phyloP scores from a whole-genome alignment of 1,139 yeast genomes.

The Geotrichum armillariae region DNA sequence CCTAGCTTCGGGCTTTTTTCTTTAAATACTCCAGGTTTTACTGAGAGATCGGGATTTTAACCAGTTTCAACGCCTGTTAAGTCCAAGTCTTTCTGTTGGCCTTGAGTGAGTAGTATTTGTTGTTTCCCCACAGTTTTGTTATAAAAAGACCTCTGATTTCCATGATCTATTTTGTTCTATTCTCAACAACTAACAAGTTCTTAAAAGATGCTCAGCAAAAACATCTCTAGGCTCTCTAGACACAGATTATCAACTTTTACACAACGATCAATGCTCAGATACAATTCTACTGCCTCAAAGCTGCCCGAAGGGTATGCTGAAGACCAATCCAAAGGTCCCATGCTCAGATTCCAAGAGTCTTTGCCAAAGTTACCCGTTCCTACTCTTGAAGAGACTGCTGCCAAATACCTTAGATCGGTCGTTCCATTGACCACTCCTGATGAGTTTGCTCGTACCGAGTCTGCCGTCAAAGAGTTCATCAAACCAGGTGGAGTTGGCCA shows the following conservation, averaged over 20 bases:
- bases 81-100: not conserved
- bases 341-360: slow-evolving; percentile 69
- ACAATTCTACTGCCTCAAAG: slow-evolving; percentile 36
- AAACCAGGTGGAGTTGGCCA: slow-evolving; percentile 65
- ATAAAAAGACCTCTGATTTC: not conserved
- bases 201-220: slow-evolving; percentile 15
- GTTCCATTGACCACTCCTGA: slow-evolving; percentile 62
- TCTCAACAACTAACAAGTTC: not conserved
- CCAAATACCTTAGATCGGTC: slow-evolving; percentile 68
- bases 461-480: slow-evolving; percentile 65
- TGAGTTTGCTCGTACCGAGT: slow-evolving; percentile 58
- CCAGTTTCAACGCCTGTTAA: too few species aligned
- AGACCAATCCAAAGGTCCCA: slow-evolving; percentile 57
- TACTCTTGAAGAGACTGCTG: slow-evolving; percentile 66
- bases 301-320: slow-evolving; percentile 37
- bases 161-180: not conserved
- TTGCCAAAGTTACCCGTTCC: slow-evolving; percentile 92
- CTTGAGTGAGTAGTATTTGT: not conserved
- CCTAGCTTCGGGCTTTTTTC: not conserved
- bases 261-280: slow-evolving; percentile 25
- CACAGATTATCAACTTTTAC: slow-evolving; percentile 11
- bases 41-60: too few species aligned
- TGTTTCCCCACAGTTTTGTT: not conserved
- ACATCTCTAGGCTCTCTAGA: slow-evolving; percentile 16
- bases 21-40: not conserved